A percentile compares a stretch with the other conserved stretches of the same genome.
Evolutionary conservation across 1,284 basidiomycete species (phyloP).

Genomic region (Gastroboletus turbinatus): DNA sequence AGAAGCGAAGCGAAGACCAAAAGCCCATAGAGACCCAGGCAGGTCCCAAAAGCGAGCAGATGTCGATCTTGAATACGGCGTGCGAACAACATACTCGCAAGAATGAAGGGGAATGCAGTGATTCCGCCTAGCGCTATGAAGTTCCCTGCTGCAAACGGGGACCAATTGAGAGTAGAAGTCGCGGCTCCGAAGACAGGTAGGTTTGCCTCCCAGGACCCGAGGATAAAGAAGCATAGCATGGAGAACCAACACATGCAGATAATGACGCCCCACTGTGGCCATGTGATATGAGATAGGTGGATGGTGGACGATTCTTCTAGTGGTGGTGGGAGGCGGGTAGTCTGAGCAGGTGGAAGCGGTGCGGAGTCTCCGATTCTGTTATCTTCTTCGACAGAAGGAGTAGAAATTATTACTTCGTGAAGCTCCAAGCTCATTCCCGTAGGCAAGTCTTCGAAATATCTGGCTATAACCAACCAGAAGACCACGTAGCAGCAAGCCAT

Average conservation of each 20-base stretch:
- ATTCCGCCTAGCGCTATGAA: constrained; percentile 69
- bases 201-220: constrained; percentile 72
- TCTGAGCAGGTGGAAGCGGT: background rate
- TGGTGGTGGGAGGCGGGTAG: background rate
- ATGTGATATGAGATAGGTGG: constrained; percentile 22
- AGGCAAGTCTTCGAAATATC: constrained; percentile 55
- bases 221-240: constrained; percentile 73
- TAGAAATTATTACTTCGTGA: constrained; percentile 1
- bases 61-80: constrained; percentile 60
- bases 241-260: constrained; percentile 70
- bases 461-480: constrained; percentile 47
- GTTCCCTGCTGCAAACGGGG: constrained; percentile 65
- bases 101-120: constrained; percentile 63
- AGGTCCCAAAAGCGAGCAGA: constrained; percentile 54
- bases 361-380: background rate
- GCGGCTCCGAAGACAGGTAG: constrained; percentile 62
- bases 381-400: constrained; percentile 7
- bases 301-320: constrained; percentile 12
- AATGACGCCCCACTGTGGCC: constrained; percentile 47
- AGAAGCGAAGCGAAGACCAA: constrained; percentile 51
- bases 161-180: constrained; percentile 47
- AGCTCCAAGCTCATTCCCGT: constrained; percentile 12
- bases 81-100: constrained; percentile 57
- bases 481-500: constrained; percentile 55
- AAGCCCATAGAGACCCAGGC: constrained; percentile 52